phyloP scores from a whole-genome alignment of 2,329 filamentous ascomycete genomes.

The Penicillium brevicompactum region DNA sequence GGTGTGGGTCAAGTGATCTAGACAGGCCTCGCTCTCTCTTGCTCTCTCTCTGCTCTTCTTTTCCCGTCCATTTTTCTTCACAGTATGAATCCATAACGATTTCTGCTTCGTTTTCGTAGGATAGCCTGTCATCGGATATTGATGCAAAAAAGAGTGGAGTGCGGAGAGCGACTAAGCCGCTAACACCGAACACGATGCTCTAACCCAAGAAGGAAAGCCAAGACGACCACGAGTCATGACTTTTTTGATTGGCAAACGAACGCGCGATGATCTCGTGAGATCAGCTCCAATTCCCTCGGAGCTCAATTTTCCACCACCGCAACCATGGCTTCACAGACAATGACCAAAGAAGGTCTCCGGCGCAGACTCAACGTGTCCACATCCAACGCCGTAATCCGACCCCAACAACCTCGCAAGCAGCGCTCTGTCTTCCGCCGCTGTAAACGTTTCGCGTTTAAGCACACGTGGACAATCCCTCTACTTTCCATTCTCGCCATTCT shows the following conservation, averaged over 20 bases:
- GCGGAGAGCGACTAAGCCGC: too few species aligned
- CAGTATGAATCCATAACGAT: too few species aligned
- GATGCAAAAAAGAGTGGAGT: too few species aligned
- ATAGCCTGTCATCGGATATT: too few species aligned
- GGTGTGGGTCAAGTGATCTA: too few species aligned
- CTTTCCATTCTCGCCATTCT: slow-evolving; percentile 65
- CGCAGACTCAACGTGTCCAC: not conserved
- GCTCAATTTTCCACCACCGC: not conserved
- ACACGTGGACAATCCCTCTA: slow-evolving; percentile 70
- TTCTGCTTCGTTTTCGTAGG: too few species aligned
- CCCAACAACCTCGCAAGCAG: not conserved
- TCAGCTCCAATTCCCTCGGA: not conserved
- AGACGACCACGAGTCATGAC: not conserved
- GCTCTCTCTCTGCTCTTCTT: too few species aligned
- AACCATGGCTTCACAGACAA: not conserved
- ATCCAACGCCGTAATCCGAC: not conserved
- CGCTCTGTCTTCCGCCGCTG: slow-evolving; percentile 26
- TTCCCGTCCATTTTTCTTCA: too few species aligned
- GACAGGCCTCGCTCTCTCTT: too few species aligned
- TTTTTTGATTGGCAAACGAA: not conserved
- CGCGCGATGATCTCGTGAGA: not conserved
- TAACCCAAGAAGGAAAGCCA: not conserved
- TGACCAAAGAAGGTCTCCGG: not conserved
- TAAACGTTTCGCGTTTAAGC: slow-evolving; percentile 37
- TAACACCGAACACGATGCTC: not conserved